Percentiles rank a stretch among this genome's conserved stretches.
Evolutionary conservation across 2,329 filamentous ascomycete species (phyloP).

Genomic region (Colletotrichum paranaense): DNA sequence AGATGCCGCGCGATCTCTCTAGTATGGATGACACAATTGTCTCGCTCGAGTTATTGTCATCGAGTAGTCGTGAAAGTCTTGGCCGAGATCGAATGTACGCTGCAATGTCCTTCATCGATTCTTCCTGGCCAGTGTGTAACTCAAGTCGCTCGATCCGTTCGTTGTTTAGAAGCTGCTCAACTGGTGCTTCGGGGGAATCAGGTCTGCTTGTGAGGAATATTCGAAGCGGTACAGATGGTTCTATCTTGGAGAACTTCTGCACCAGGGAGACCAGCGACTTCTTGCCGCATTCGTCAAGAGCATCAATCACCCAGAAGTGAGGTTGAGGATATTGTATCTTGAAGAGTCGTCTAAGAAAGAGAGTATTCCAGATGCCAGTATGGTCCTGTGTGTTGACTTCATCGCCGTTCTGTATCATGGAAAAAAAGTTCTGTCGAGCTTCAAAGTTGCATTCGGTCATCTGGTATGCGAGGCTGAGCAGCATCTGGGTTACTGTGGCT

Average conservation of each 20-base stretch:
- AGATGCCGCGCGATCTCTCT: constrained; percentile 39
- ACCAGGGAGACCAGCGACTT: constrained; percentile 26
- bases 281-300: constrained; percentile 37
- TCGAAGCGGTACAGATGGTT: constrained; percentile 30
- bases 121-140: constrained; percentile 36
- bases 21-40: constrained; percentile 38
- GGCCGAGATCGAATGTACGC: constrained; percentile 26
- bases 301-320: constrained; percentile 41
- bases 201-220: constrained; percentile 40
- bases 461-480: constrained; percentile 39
- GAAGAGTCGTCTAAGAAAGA: constrained; percentile 39
- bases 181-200: constrained; percentile 18
- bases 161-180: constrained; percentile 36
- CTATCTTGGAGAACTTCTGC: constrained; percentile 37
- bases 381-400: constrained; percentile 36
- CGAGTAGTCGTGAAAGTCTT: constrained; percentile 10
- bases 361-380: constrained; percentile 37
- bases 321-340: constrained; percentile 33
- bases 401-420: constrained; percentile 36
- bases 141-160: constrained; percentile 32
- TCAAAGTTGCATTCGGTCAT: constrained; percentile 39
- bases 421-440: constrained; percentile 35
- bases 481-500: constrained; percentile 26
- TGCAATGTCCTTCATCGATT: constrained; percentile 37
- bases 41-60: constrained; percentile 14